Evolutionary conservation across 352 stramenopile genomes (phyloP).

Genomic region (Halophytophthora polymorphica): DNA sequence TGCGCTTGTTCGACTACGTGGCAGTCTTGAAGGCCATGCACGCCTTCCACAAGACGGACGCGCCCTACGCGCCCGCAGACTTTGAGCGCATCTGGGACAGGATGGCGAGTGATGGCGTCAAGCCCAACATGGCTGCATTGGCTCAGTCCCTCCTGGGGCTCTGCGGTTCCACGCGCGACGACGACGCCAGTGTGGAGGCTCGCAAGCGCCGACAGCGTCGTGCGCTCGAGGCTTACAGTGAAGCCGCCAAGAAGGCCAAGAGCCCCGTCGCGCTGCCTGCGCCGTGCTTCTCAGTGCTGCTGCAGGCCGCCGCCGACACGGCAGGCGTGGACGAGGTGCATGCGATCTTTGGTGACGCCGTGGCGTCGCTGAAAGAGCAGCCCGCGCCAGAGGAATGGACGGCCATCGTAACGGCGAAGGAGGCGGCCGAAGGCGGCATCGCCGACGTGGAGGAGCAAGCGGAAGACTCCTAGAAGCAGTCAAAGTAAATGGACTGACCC

Average conservation of each 20-base stretch:
- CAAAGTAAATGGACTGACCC: too few species aligned
- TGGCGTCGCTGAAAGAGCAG: slow-evolving; percentile 11
- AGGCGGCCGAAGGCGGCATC: slow-evolving; percentile 2
- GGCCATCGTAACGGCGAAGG: slow-evolving; percentile 12
- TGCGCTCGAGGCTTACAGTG: slow-evolving; percentile 21
- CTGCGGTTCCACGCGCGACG: slow-evolving; percentile 9
- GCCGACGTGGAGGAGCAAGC: neutral
- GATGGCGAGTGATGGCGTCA: slow-evolving; percentile 33
- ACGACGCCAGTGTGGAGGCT: slow-evolving; percentile 10
- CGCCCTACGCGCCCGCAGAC: slow-evolving; percentile 25
- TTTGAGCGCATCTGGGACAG: slow-evolving; percentile 43
- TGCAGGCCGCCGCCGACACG: slow-evolving; percentile 33
- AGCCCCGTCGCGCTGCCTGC: slow-evolving; percentile 41
- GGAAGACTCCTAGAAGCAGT: neutral
- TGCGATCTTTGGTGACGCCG: slow-evolving; percentile 34
- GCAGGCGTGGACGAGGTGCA: slow-evolving; percentile 31
- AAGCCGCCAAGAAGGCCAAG: slow-evolving; percentile 11
- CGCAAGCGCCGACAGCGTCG: slow-evolving; percentile 13
- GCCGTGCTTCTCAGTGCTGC: slow-evolving; percentile 33
- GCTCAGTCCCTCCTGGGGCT: slow-evolving; percentile 30
- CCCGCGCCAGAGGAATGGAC: slow-evolving; percentile 17
- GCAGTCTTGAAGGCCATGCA: slow-evolving; percentile 42
- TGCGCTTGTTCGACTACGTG: slow-evolving; percentile 34
- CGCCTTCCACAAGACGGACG: slow-evolving; percentile 12
- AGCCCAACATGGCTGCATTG: slow-evolving; percentile 31